Percentiles rank a stretch among this genome's conserved stretches.
Evolutionary conservation across 345 rosid genomes (phyloP).

Genomic region (Mangifera indica): DNA sequence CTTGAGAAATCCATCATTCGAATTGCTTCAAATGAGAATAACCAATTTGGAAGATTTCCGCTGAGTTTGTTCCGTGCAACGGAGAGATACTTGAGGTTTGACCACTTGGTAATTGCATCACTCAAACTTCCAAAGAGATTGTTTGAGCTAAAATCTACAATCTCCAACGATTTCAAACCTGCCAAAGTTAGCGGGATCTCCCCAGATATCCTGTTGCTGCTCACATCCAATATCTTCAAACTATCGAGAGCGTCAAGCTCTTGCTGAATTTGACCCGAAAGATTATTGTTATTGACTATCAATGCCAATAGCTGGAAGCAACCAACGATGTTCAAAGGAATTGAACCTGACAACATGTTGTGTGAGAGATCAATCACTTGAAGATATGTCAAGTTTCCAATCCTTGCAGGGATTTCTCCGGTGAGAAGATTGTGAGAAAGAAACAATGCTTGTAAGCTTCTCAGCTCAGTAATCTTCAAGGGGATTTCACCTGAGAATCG

Average conservation of each 20-base stretch:
- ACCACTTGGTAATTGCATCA: constrained; percentile 88
- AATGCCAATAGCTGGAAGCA: constrained; percentile 86
- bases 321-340: constrained; percentile 80
- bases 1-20: constrained; percentile 75
- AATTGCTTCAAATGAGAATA: constrained; percentile 67
- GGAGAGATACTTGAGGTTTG: constrained; percentile 72
- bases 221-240: constrained; percentile 73
- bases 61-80: constrained; percentile 71
- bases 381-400: constrained; percentile 85
- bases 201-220: constrained; percentile 76
- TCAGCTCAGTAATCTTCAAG: constrained; percentile 66
- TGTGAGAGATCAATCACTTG: constrained; percentile 79
- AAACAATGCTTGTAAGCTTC: constrained; percentile 73
- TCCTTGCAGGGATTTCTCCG: constrained; percentile 74
- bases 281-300: constrained; percentile 69
- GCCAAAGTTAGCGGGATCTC: constrained; percentile 91
- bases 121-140: constrained; percentile 75
- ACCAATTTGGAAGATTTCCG: constrained; percentile 75
- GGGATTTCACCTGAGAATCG: constrained; percentile 74
- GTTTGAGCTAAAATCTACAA: constrained; percentile 84
- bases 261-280: constrained; percentile 79
- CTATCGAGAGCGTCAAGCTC: constrained; percentile 89
- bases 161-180: constrained; percentile 75
- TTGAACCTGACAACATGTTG: constrained; percentile 70
- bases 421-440: constrained; percentile 79